Evolutionary conservation across 176 grass and related monocot species (phyloP), one percentile per base, ranked within the genome.

Genomic region (Cenchrus purpureus): DNA sequence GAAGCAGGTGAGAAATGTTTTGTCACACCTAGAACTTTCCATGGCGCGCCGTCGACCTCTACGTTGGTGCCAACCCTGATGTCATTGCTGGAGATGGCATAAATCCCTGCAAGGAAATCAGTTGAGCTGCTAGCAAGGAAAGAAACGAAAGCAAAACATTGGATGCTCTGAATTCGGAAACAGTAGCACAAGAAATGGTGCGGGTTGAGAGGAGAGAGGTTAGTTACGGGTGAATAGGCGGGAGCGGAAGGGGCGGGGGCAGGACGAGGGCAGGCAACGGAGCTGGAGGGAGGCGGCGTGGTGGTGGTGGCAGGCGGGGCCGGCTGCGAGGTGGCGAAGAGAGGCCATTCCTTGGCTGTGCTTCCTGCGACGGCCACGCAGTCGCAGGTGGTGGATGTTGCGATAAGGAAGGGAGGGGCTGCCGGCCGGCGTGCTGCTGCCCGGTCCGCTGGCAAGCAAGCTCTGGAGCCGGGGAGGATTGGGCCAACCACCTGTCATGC

Each of bases 11-110:
- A 32, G 71, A 28, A 52, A 16, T 73, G 70, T n/a, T 17, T 15
- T 68, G 25, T 25, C 25, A 25, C 77, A 99, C 97, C 91, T 77
- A 94, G 32, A 86, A 99, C 90, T 82, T 82, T 94, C 91, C 89
- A 96, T 11, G 97, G 97, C 68, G 88, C 78, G 40, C 97, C 97
- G 81, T 99, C 97, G 5, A 99, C 91, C 79, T 94, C 97, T 34
- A 96, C 68, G 78, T 88, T 96, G 81, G 86, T 68, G 49, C 97
- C 97, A 12, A 94, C 91, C 85, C 87, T 94, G 82, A 99, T 99
- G 65, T 99, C 97, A 52, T 99, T 96, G 84, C 97, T 99, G 40
- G 97, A 99, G 17, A 99, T 34, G 0, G 91, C 78, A 72, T 92
- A 99, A 45, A 99, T 71, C 68, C 90, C 97, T 99, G 78, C 55